phyloP scores from a whole-genome alignment of 441 rosid species.

The Hypseocharis bilobata region DNA sequence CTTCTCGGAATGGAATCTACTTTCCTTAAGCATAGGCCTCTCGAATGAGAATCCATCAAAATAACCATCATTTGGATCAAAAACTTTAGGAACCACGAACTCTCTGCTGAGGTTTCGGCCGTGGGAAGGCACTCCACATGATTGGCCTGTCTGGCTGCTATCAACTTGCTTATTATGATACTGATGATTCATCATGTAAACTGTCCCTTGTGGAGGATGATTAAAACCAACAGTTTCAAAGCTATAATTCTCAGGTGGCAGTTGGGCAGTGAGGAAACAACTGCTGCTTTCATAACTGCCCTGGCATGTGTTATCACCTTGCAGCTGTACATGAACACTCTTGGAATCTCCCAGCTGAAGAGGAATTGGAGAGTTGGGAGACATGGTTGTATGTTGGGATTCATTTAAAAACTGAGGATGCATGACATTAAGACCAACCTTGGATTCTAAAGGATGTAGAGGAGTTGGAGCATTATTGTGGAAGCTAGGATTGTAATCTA shows the following conservation, averaged over 20 bases:
- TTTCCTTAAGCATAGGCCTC: conserved; percentile 29
- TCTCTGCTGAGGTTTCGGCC: conserved; percentile 24
- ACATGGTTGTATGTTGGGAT: conserved; percentile 24
- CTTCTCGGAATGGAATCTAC: conserved; percentile 34
- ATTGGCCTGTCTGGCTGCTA: conserved; percentile 24
- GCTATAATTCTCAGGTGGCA: conserved; percentile 30
- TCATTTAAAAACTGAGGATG: conserved; percentile 28
- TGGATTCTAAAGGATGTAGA: conserved; percentile 30
- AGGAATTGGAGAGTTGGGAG: conserved; percentile 37
- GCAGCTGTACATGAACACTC: conserved; percentile 23
- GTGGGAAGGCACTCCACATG: conserved; percentile 23
- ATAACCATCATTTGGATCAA: conserved; percentile 20
- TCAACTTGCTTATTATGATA: conserved; percentile 32
- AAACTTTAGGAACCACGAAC: conserved; percentile 16
- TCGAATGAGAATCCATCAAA: conserved; percentile 28
- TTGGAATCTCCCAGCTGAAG: conserved; percentile 33
- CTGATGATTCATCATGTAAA: conserved; percentile 23
- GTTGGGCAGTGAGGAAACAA: conserved; percentile 35
- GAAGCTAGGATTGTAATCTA: conserved; percentile 32
- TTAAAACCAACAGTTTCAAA: conserved; percentile 23
- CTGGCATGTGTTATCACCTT: conserved; percentile 28
- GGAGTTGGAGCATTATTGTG: conserved; percentile 23
- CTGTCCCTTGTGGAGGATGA: conserved; percentile 19
- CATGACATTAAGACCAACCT: conserved; percentile 26
- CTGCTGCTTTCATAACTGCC: conserved; percentile 40